Conservation (phyloP, 495 filamentous ascomycete genomes). For the Parmelia sp. region DNA sequence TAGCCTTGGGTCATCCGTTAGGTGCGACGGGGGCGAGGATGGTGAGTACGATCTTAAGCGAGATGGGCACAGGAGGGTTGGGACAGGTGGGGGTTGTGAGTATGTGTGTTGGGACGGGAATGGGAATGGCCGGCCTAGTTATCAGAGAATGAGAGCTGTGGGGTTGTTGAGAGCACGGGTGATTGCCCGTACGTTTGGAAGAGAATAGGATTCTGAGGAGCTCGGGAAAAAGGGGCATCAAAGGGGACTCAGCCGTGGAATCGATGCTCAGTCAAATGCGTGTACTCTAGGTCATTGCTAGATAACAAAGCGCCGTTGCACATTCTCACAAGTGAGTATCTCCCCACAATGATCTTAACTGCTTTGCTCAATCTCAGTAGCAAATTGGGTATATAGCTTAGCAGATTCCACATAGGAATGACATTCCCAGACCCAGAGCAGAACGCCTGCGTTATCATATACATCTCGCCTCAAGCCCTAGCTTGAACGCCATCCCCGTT, state of each 20-base stretch:
- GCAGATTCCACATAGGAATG: background rate
- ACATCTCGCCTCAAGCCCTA: background rate
- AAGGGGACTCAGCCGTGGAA: background rate
- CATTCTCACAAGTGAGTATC: background rate
- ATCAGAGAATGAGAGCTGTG: slow-evolving; percentile 55
- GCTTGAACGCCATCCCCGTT: slow-evolving; percentile 1
- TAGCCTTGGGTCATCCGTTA: slow-evolving; percentile 89
- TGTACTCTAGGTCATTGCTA: background rate
- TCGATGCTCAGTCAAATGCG: background rate
- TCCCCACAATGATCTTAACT: background rate
- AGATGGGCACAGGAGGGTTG: slow-evolving; percentile 55
- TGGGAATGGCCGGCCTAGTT: slow-evolving; percentile 85
- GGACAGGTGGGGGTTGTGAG: slow-evolving; percentile 65
- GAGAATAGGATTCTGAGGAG: background rate
- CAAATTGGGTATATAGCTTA: background rate
- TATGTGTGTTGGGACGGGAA: slow-evolving; percentile 91
- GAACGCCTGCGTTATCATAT: background rate
- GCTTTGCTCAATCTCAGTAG: background rate
- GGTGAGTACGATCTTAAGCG: slow-evolving; percentile 66
- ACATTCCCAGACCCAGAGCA: background rate
- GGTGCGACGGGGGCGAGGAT: slow-evolving; percentile 84
- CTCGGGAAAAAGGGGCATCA: slow-evolving; percentile 3
- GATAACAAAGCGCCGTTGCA: background rate
- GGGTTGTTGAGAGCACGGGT: background rate
- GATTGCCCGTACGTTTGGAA: background rate